These are phyloP conservation scores for Dactylellina sp. DNA, from an alignment of 2,329 filamentous ascomycete genomes.

Conservation along the genomic window DNA sequence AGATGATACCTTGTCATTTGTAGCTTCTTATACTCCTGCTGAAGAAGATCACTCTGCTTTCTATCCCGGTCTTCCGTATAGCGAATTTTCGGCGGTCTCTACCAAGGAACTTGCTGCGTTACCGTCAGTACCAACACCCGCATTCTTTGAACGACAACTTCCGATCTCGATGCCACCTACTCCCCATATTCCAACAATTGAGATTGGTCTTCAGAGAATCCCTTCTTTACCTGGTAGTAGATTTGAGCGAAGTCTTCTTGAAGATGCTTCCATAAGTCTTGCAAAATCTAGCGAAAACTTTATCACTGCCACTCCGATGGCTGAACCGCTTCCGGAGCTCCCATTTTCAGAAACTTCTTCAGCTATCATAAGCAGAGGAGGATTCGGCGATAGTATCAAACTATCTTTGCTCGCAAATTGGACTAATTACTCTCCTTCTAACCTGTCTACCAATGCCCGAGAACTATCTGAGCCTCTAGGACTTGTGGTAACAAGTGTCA, in stretches of 20 bases:
- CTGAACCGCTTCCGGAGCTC: slow-evolving; percentile 1
- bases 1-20: slow-evolving; percentile 7
- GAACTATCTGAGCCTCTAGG: not conserved
- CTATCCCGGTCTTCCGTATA: slow-evolving; percentile 20
- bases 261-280: slow-evolving; percentile 1
- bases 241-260: slow-evolving; percentile 7
- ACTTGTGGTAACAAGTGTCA: not conserved
- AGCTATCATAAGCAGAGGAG: not conserved
- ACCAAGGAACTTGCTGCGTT: not conserved
- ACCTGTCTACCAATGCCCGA: not conserved
- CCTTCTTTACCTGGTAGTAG: slow-evolving; percentile 1
- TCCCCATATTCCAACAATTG: not conserved
- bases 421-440: not conserved
- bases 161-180: slow-evolving; percentile 25
- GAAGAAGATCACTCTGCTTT: not conserved
- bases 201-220: not conserved
- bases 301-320: not conserved
- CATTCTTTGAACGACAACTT: not conserved
- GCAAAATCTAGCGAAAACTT: not conserved
- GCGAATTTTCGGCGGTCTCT: slow-evolving; percentile 18
- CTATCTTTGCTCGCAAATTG: slow-evolving; percentile 22
- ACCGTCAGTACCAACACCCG: not conserved
- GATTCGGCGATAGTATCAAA: not conserved
- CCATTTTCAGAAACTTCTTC: slow-evolving; percentile 26
- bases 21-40: slow-evolving; percentile 3